Base-by-base conservation (phyloP, 2,329 filamentous ascomycete genomes). In the Ophiosphaerella korrae region DNA sequence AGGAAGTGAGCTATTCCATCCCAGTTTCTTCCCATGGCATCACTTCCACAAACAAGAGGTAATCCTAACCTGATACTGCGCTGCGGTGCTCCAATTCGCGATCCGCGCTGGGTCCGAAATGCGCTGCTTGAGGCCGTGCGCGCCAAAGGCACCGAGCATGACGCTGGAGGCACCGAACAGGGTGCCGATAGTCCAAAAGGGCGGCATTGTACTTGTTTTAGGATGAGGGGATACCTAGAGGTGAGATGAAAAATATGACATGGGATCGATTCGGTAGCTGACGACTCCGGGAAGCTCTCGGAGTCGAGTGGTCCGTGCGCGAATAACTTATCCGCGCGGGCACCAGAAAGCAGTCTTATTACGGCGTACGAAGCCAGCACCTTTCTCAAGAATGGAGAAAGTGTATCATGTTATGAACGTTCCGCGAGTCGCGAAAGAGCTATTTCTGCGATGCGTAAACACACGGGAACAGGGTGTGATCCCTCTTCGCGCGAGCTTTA, bases 71-170 rank as follows among this genome's bases (percentile, higher is more conserved):
- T 88, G 85, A 61, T 88, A 89, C 35, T 88, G 85, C 2, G 86
- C 85, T 2, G 85, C 86, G 0, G 85, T 88, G 9, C 73, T 70
- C 81, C 84, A 88, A 66, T 78, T 87, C 5, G 83, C 80, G 35
- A 88, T 70, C 53, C 79, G 79, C 11, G 77, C 71, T 3, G 85
- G 84, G 58, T 88, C 85, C 8, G 79, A 65, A 64, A 87, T 83
- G 57, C 77, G 75, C 52, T 80, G 80, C 74, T 87, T 88, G 35
- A 88, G 75, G 9, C 85, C 85, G 66, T 89, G 86, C 11, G 85
- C 84, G 32, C 86, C 86, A 70, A 88, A 89, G 0, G 86, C 86
- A 29, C 86, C 86, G 48, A 88, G 69, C 13, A 77, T 77, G 42
- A 88, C 85, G 64, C 82, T 80, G 4, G 80, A 74, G 8, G 84